Evolutionary conservation across 2,329 filamentous ascomycete species (phyloP), one percentile per base, ranked within the genome.

Genomic region (Colletotrichum viniferum): DNA sequence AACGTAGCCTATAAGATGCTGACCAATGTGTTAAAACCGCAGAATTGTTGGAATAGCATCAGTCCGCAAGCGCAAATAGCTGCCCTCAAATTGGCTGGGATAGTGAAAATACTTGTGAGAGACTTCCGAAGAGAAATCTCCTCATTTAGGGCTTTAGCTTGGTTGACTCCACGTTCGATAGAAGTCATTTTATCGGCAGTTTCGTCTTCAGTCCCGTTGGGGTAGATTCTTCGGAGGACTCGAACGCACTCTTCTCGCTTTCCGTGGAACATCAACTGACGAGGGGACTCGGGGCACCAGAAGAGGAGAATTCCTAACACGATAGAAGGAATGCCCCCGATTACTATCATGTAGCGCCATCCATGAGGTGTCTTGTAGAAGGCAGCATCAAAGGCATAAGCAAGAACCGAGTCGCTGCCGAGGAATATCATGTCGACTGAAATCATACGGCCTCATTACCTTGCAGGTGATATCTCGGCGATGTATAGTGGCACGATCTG

Each of bases 61-160:
- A 87, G 75, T 2, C 84, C 82, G 63, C 86, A 88, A 4, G 86
- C 87, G 28, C 81, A 80, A 34, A 87, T 78, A 7, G 87, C 79
- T 1, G 86, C 85, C 21, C 86, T 83, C 16, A 84, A 81, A 34
- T 86, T 86, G 9, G 80, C 76, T 0, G 82, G 82, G 7, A 82
- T 80, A 3, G 77, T 81, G 73, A 85, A 82, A 9, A 88, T 81
- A 67, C 76, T 78, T 34, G 69, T 70, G 7, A 79, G n/a, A 28
- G 78, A 75, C 34, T 77, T 79, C 24, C 74, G 69, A n/a, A 72
- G 69, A 13, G 69, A 67, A 2, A 72, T 72, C 16, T 67, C 62
- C 14, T 72, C 69, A 52, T 72, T 67, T 1, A 72, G 36, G 4
- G 61, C 62, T 6, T 67, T 72, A 8, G 69, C 69, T 21, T 72